A percentile compares a stretch with the other conserved stretches of the same genome.
Evolutionary conservation across 768 basidiomycete genomes (phyloP).

Genomic region (Termitomyces sp.): DNA sequence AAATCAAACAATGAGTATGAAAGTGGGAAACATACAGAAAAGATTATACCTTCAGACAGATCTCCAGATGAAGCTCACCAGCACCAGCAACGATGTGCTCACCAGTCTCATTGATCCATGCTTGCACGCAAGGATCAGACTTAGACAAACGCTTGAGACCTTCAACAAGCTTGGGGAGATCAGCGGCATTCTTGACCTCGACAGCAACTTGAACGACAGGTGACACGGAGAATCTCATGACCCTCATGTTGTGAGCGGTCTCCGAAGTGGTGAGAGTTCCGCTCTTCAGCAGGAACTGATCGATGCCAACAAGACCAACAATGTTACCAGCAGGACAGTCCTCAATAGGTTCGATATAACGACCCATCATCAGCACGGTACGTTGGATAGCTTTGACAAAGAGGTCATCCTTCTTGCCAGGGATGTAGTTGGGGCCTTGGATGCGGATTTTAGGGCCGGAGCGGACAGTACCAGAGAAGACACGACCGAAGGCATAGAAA

Average conservation of each 20-base stretch:
- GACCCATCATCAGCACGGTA: constrained; percentile 99
- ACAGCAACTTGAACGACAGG: constrained; percentile 99
- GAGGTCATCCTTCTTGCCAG: constrained; percentile 97
- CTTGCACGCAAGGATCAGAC: constrained; percentile 98
- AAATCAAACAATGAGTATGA: background rate
- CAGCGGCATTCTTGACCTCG: constrained; percentile 99
- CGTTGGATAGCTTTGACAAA: constrained; percentile 98
- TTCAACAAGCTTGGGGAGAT: constrained; percentile 99
- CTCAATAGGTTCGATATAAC: constrained; percentile 96
- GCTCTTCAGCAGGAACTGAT: constrained; percentile 99
- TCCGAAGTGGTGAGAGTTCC: constrained; percentile 97
- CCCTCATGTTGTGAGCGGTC: constrained; percentile 99
- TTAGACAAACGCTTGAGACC: constrained; percentile 99
- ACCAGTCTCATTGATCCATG: constrained; percentile 87
- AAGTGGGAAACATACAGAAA: background rate
- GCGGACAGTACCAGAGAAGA: constrained; percentile 97
- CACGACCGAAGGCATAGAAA: constrained; percentile 99
- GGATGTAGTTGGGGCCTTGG: constrained; percentile 97
- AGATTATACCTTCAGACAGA: constrained; percentile 84
- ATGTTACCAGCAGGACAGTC: constrained; percentile 99
- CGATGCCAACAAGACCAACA: constrained; percentile 97
- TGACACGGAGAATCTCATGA: constrained; percentile 99
- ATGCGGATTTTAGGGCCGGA: constrained; percentile 99
- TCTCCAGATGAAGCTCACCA: constrained; percentile 98
- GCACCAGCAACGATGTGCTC: constrained; percentile 99